Conservation (phyloP, 495 filamentous ascomycete species). For the Cetradonia linearis region DNA sequence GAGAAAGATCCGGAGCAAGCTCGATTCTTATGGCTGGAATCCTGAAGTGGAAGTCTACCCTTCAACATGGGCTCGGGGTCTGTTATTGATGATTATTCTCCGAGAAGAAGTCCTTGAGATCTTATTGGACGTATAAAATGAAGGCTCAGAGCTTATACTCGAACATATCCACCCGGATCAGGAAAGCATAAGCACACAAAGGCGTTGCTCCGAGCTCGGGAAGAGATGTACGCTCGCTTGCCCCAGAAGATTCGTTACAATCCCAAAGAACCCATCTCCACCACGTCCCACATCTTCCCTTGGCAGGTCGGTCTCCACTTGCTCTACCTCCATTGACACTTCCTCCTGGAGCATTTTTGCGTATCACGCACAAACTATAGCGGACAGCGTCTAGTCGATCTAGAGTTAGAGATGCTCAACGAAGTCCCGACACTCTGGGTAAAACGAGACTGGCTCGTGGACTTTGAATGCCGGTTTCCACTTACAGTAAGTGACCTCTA, state of each 20-base stretch:
- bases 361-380: conserved; percentile 42
- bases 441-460: conserved; percentile 37
- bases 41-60: conserved; percentile 29
- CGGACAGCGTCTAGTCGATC: conserved; percentile 41
- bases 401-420: conserved; percentile 41
- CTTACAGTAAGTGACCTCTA: conserved; percentile 34
- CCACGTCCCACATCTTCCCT: conserved; percentile 15
- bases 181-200: neutral
- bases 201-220: neutral
- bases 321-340: conserved; percentile 47
- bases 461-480: conserved; percentile 44
- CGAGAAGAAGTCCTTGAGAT: conserved; percentile 51
- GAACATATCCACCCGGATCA: neutral
- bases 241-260: neutral
- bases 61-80: conserved; percentile 38
- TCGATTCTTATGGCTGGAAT: conserved; percentile 48
- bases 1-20: conserved; percentile 31
- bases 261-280: neutral
- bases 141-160: conserved; percentile 1
- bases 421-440: conserved; percentile 38
- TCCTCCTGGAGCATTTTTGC: conserved; percentile 47
- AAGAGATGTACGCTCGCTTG: neutral
- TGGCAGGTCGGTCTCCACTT: conserved; percentile 33
- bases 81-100: conserved; percentile 38
- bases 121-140: conserved; percentile 37